These are phyloP conservation scores for Alternaria arbusti DNA, from an alignment of 2,329 filamentous ascomycete species.

Conservation along the genomic window DNA sequence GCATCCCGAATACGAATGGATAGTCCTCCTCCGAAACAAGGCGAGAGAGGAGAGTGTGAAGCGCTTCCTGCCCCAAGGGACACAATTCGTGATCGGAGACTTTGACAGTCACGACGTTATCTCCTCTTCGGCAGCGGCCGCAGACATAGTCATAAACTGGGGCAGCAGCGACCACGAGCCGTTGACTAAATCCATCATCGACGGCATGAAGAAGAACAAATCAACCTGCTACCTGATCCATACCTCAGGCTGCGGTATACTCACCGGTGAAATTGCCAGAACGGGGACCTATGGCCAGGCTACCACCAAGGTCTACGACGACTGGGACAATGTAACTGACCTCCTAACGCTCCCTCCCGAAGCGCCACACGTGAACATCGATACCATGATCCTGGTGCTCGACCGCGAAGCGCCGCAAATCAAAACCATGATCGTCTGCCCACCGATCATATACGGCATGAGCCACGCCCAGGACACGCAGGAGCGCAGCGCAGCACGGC, in stretches of 20 bases:
- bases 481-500: neutral
- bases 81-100: neutral
- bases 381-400: neutral
- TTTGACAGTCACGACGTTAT: neutral
- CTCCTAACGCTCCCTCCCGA: neutral
- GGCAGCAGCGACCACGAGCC: neutral
- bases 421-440: neutral
- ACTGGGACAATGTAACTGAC: neutral
- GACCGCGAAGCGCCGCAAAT: neutral
- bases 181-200: neutral
- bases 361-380: neutral
- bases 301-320: neutral
- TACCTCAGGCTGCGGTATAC: neutral
- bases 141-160: neutral
- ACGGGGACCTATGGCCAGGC: neutral
- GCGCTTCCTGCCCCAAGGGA: neutral
- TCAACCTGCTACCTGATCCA: neutral
- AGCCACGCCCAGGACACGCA: neutral
- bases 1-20: neutral
- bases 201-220: neutral
- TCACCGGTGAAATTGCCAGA: neutral
- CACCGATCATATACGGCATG: neutral
- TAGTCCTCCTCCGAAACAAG: neutral
- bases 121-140: neutral
- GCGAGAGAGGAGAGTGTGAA: neutral